Evolutionary conservation across 495 filamentous ascomycete species (phyloP).

Genomic region (Apodospora peruviana): DNA sequence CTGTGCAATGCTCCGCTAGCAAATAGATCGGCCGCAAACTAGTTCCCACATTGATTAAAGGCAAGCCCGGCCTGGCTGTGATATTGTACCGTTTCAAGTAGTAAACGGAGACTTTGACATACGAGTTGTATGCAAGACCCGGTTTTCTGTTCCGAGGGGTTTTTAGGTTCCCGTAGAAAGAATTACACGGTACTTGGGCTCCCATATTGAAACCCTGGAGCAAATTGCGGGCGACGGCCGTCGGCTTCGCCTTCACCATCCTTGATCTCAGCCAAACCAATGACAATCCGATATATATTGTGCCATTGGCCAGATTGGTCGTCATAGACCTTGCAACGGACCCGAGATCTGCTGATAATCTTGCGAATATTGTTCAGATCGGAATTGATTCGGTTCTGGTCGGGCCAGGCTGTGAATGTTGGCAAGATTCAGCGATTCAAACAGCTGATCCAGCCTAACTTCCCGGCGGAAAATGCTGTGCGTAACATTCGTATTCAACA

Average conservation of each 20-base stretch:
- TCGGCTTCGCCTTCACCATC: slow-evolving; percentile 4
- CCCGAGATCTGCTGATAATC: slow-evolving; percentile 41
- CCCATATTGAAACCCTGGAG: background rate
- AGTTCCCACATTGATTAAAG: slow-evolving; percentile 68
- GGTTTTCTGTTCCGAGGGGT: background rate
- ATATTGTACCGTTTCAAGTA: slow-evolving; percentile 27
- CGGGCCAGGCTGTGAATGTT: background rate
- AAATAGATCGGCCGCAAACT: slow-evolving; percentile 54
- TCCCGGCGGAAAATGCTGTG: slow-evolving; percentile 41
- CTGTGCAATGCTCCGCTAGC: slow-evolving; percentile 58
- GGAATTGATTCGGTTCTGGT: background rate
- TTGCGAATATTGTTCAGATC: slow-evolving; percentile 23
- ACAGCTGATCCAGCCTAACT: slow-evolving; percentile 17
- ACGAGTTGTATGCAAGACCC: slow-evolving; percentile 17
- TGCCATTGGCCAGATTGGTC: slow-evolving; percentile 28
- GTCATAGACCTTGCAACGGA: slow-evolving; percentile 33
- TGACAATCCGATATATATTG: slow-evolving; percentile 38
- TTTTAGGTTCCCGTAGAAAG: slow-evolving; percentile 8
- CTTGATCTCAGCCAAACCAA: slow-evolving; percentile 33
- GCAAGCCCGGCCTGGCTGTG: slow-evolving; percentile 30
- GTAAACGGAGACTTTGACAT: slow-evolving; percentile 29
- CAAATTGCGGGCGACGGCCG: background rate
- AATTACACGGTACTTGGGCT: slow-evolving; percentile 17
- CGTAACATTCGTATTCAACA: slow-evolving; percentile 56
- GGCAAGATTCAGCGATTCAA: slow-evolving; percentile 6